Base-by-base conservation (phyloP, 306 rosid genomes). In the Prunus mira region DNA sequence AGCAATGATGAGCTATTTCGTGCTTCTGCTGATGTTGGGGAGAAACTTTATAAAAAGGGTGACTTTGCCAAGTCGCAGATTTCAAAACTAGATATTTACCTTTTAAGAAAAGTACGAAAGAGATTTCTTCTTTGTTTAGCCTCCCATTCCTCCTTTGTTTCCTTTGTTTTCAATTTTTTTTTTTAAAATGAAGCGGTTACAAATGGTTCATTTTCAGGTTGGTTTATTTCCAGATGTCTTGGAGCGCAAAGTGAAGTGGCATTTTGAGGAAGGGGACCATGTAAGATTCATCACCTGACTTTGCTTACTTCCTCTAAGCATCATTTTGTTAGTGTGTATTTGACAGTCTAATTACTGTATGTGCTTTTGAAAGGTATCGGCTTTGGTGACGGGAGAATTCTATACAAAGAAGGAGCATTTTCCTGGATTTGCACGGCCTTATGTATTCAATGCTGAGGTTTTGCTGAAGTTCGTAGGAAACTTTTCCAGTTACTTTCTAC, bases 371-470 rank as follows among this genome's bases (percentile, higher is more conserved):
- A 87, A 94, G 98, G 91, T 94, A 88, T 94, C 98, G 49, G 98
- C 98, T 61, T 70, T 94, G 79, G 86, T 94, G 76, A 92, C 98
- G 0, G 98, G 97, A 56, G 98, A 94, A 32, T 94, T 94, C 86
- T 94, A 94, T 80, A 88, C 97, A 4, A 92, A 90, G 84, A 94
- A 89, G 82, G 93, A 90, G 80, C 95, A 94, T 82, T 94, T 94
- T 85, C 97, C 95, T 20, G 98, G 98, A 87, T 94, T 94, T 80
- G 97, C 95, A 45, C 82, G 97, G 57, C 97, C 98, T 78, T 92
- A 79, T 54, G 97, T 92, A 73, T 94, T 94, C 87, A 94, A 94
- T 70, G 95, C 97, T 68, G 91, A 91, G 90, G 76, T 94, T 87
- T 81, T 91, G 81, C 87, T 92, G 86, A 94, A 89, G 98, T 94